Evolutionary conservation across 2,329 filamentous ascomycete species (phyloP).

Genomic region (Thyridium curvatum): DNA sequence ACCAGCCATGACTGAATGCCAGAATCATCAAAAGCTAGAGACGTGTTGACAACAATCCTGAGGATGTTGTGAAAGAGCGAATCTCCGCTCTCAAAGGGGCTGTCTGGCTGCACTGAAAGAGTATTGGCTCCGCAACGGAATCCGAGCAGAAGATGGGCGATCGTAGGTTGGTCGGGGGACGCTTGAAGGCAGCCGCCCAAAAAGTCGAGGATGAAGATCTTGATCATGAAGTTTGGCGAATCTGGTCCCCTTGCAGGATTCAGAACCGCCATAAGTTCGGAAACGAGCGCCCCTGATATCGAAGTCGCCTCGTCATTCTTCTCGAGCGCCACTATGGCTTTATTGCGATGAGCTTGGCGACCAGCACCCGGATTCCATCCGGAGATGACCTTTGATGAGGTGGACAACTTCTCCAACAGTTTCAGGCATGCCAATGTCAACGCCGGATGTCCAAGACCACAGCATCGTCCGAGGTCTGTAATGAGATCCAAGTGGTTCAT

Average conservation of each 20-base stretch:
- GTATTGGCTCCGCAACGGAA: conserved; percentile 71
- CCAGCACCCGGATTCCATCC: conserved; percentile 57
- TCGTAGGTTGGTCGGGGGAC: conserved; percentile 70
- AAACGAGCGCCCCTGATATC: conserved; percentile 68
- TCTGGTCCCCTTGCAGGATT: conserved; percentile 67
- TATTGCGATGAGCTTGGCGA: conserved; percentile 64
- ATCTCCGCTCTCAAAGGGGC: conserved; percentile 63
- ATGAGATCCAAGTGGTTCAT: conserved; percentile 74
- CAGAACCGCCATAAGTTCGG: conserved; percentile 60
- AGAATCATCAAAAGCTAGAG: conserved; percentile 52
- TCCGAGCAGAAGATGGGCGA: conserved; percentile 86
- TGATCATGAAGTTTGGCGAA: conserved; percentile 71
- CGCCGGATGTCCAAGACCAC: conserved; percentile 74
- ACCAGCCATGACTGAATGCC: conserved; percentile 63
- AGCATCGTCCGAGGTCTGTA: conserved; percentile 79
- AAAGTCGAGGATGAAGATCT: conserved; percentile 80
- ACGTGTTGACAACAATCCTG: conserved; percentile 62
- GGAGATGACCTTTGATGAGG: conserved; percentile 73
- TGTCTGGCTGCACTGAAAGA: conserved; percentile 60
- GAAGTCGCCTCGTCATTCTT: conserved; percentile 71
- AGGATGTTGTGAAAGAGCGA: conserved; percentile 83
- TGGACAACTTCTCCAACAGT: conserved; percentile 79
- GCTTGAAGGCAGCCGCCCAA: conserved; percentile 73
- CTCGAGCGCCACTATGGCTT: conserved; percentile 83
- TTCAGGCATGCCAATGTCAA: conserved; percentile 76